These are phyloP conservation scores for Kalmanozyma brasiliensis DNA, from an alignment of 1,284 basidiomycete species.

Conservation along the genomic window DNA sequence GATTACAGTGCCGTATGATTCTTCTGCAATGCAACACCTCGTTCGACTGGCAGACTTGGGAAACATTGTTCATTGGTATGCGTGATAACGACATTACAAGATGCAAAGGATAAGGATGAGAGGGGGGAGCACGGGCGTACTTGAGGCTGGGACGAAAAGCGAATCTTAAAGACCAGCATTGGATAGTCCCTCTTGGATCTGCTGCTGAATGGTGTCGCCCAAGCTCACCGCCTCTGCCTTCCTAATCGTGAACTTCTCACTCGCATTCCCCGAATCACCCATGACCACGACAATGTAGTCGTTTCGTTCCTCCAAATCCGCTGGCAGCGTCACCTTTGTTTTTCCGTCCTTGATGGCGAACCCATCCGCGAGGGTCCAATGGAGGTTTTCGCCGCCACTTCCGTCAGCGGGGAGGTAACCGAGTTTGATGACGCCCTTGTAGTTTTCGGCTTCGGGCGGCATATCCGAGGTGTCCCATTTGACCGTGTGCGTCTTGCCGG, in stretches of 20 bases:
- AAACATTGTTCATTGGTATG: too few relatives aligned
- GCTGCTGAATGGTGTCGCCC: constrained; percentile 9
- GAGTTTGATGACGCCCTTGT: constrained; percentile 40
- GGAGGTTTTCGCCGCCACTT: constrained; percentile 38
- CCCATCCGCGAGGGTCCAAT: constrained; percentile 30
- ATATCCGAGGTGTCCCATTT: constrained; percentile 39
- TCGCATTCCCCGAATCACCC: constrained; percentile 44
- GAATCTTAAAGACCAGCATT: constrained; percentile 7
- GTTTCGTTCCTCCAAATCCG: constrained; percentile 16
- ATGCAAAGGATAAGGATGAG: neutral
- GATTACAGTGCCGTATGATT: constrained; percentile 58
- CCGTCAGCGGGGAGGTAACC: constrained; percentile 43
- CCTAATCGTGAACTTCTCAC: constrained; percentile 37
- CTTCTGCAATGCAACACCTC: neutral
- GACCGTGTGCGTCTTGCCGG: constrained; percentile 28
- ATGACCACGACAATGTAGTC: constrained; percentile 48
- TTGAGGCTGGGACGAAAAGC: neutral
- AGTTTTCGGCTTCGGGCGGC: constrained; percentile 12
- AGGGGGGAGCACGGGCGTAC: neutral
- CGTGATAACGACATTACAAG: too few relatives aligned
- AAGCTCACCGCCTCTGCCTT: neutral
- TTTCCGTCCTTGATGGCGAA: constrained; percentile 30
- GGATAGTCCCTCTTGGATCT: constrained; percentile 14
- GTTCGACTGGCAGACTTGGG: too few relatives aligned
- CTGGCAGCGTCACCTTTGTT: constrained; percentile 28